Percentiles rank a stretch among this genome's conserved stretches.
Evolutionary conservation across 768 basidiomycete species (phyloP).

Genomic region (Mycena floridula): DNA sequence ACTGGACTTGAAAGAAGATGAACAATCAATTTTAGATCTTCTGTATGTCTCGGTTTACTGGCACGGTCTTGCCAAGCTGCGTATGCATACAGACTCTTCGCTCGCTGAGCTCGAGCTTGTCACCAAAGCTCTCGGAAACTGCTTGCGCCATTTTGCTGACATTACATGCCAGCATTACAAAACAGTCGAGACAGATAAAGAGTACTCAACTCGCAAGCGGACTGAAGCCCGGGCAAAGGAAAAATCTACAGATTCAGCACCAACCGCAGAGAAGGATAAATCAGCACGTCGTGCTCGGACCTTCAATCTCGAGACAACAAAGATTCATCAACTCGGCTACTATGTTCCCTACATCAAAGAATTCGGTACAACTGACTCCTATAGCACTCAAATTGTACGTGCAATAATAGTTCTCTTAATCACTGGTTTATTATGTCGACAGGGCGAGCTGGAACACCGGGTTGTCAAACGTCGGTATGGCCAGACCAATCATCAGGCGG

Average conservation of each 20-base stretch:
- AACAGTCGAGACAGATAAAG: conserved; percentile 30
- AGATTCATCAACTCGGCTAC: conserved; percentile 29
- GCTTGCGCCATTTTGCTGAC: conserved; percentile 24
- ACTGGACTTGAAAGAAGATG: background rate
- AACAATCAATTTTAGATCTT: conserved; percentile 19
- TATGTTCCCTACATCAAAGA: conserved; percentile 18
- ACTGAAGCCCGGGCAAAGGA: conserved; percentile 5
- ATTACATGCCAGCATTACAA: conserved; percentile 17
- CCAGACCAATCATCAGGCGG: background rate
- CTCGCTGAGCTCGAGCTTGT: conserved; percentile 16
- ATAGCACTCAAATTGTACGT: conserved; percentile 25
- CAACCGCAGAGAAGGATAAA: background rate
- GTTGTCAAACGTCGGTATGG: background rate
- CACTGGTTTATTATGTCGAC: too few relatives aligned
- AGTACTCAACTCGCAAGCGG: conserved; percentile 24
- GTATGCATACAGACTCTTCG: conserved; percentile 29
- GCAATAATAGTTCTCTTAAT: too few relatives aligned
- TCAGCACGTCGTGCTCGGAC: background rate
- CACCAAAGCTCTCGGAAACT: conserved; percentile 21
- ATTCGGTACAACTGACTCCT: conserved; percentile 29
- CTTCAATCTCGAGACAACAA: conserved; percentile 27
- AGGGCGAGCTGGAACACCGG: background rate
- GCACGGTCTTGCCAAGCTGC: conserved; percentile 35
- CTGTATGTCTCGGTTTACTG: conserved; percentile 27
- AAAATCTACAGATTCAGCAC: conserved; percentile 1